Base-by-base conservation (phyloP, 805 yeast species). In the Henningerozyma blattae region DNA sequence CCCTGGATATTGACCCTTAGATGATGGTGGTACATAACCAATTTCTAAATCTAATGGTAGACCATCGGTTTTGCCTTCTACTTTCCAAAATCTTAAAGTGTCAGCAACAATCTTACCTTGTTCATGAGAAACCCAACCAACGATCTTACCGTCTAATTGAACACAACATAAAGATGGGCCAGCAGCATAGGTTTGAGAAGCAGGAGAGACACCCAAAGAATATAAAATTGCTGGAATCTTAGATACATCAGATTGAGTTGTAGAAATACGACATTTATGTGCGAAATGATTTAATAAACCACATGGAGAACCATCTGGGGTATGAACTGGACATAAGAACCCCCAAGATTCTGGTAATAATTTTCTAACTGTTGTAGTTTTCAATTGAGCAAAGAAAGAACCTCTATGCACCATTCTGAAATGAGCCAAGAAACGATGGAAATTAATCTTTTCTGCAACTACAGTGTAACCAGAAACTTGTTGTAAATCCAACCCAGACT, bases 401-500 rank as follows among this genome's bases (percentile, higher is more conserved):
- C 98, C 98, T 75, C 98, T 81, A 62, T 91, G 98, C 34, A 91
- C 97, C 98, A 91, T 91, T 64, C 98, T 70, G 72, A 91, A 91
- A 67, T 91, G 98, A n/a, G 97, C 78, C 44, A 91, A 77, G 65
- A 91, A 91, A 55, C 98, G 80, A 61, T 91, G 81, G 70, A 86
- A 91, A 58, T 91, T 91, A 61, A 91, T 91, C 62, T 91, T 91
- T 64, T 91, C 98, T 3, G 97, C 98, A 41, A 91, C 97, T 45
- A 91, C 98, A 1, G 98, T 91, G 59, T 84, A 91, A 50, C 98
- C 98, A 34, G 94, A 79, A 32, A 86, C 95, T 66, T 91, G 98
- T 62, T 91, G 98, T 59, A 91, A 72, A 69, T 91, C 98, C 39
- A 91, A 71, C 55, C 98, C 98, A 18, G 96, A 83, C 56, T 89